phyloP scores from a whole-genome alignment of 345 rosid genomes.

The Hibiscus tridactylites region DNA sequence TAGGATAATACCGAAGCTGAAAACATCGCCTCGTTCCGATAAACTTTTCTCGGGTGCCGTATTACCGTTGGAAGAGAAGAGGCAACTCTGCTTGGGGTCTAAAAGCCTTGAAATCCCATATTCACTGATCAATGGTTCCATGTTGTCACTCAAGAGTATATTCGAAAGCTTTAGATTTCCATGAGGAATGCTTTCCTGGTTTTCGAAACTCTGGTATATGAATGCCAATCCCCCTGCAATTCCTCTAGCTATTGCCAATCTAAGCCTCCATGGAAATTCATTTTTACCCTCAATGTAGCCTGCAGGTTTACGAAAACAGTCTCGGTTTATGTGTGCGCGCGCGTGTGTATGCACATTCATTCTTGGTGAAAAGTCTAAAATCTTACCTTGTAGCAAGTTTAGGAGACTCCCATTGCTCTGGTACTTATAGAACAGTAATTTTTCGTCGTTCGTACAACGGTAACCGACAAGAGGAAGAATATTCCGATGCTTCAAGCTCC shows the following conservation, averaged over 20 bases:
- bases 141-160: conserved; percentile 31
- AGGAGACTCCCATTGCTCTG: conserved; percentile 51
- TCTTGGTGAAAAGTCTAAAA: background rate
- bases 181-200: conserved; percentile 28
- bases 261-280: conserved; percentile 42
- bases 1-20: conserved; percentile 6
- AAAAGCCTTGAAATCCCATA: conserved; percentile 29
- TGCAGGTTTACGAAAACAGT: conserved; percentile 14
- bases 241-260: conserved; percentile 40
- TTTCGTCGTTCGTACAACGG: conserved; percentile 37
- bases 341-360: background rate
- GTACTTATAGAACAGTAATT: conserved; percentile 48
- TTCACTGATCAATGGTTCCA: conserved; percentile 44
- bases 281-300: conserved; percentile 41
- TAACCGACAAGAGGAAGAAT: conserved; percentile 26
- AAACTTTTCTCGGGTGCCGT: conserved; percentile 37
- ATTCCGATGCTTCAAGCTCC: conserved; percentile 38
- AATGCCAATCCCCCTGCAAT: conserved; percentile 44
- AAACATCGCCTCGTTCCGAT: conserved; percentile 46
- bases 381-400: conserved; percentile 36
- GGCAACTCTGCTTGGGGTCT: background rate
- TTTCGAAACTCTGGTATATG: conserved; percentile 29
- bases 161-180: conserved; percentile 63
- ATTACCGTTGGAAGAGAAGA: conserved; percentile 25
- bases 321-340: background rate